Evolutionary conservation across 2,329 filamentous ascomycete species (phyloP), one percentile per base, ranked within the genome.

Genomic region (Mollisiaceae sp.): DNA sequence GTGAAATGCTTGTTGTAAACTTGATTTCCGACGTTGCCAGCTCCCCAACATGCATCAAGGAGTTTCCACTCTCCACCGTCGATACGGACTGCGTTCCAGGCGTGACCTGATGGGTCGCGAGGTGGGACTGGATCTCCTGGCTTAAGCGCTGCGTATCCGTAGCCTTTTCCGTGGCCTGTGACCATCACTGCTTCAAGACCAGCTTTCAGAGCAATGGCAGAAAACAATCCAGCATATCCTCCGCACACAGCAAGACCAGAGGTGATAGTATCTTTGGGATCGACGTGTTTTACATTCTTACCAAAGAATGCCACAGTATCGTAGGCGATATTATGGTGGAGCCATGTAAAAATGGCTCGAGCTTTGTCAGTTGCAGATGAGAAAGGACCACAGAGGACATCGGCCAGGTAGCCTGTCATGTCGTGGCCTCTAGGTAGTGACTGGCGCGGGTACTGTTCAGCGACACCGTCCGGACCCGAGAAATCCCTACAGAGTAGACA

Each of bases 71-170:
- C 86, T 1, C 92, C 92, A 32, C 89, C 86, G 72, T 98, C 94
- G 65, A 98, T 93, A 60, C 88, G 85, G 8, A 97, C 92, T 0
- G 91, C 94, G 74, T 97, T 97, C 95, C 95, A 97, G 0, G 95
- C 94, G 77, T 98, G 94, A 0, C 86, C 86, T 5, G 79, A 83
- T 0, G 85, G 79, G 60, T 89, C 81, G 22, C 83, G 85, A 0
- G 87, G 84, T 1, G 94, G 94, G 0, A 90, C 76, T 0, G 85
- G 80, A 60, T 91, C 82, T 3, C 91, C 91, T 0, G 87, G 84
- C 45, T 83, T 80, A 8, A 93, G 79, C 0, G 87, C 78, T 0
- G 75, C 77, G 77, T 93, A 89, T 0, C 93, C 92, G 71, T 85
- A 94, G 0, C 95, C 95, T 78, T 98, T 98, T 39, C 94, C 92